A percentile compares a stretch with the other conserved stretches of the same genome.
Evolutionary conservation across 306 rosid species (phyloP).

Genomic region (Vigna mungo): DNA sequence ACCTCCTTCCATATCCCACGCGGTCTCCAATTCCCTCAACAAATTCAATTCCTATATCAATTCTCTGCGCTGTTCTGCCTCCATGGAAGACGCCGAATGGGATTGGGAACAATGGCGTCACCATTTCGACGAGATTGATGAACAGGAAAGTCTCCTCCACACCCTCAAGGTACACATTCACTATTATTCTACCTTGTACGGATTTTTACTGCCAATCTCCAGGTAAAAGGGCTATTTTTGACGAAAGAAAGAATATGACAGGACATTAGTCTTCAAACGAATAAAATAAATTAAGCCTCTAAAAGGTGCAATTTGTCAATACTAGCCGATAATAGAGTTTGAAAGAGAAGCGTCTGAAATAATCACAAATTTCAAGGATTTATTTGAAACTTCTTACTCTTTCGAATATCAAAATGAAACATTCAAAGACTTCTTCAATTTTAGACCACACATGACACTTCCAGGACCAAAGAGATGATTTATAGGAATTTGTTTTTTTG

Average conservation of each 20-base stretch:
- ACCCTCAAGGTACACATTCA: constrained; percentile 9
- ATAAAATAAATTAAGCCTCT: background rate
- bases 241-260: no score
- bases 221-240: no score
- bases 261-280: background rate
- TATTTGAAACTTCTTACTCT: background rate
- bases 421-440: background rate
- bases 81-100: background rate
- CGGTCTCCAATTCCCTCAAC: background rate
- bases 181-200: background rate
- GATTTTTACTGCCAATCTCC: background rate
- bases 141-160: background rate
- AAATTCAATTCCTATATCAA: background rate
- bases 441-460: background rate
- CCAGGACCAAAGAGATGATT: background rate
- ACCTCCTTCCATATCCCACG: background rate
- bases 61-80: background rate
- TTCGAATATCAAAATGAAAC: background rate
- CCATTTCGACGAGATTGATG: constrained; percentile 3
- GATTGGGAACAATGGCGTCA: constrained; percentile 14
- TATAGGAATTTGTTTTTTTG: background rate
- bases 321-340: no score
- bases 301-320: background rate
- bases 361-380: background rate
- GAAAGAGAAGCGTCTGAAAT: no score